Percentiles rank a stretch among this genome's conserved stretches.
Conservation (phyloP, 805 yeast species). For the Myxozyma melibiosi region DNA sequence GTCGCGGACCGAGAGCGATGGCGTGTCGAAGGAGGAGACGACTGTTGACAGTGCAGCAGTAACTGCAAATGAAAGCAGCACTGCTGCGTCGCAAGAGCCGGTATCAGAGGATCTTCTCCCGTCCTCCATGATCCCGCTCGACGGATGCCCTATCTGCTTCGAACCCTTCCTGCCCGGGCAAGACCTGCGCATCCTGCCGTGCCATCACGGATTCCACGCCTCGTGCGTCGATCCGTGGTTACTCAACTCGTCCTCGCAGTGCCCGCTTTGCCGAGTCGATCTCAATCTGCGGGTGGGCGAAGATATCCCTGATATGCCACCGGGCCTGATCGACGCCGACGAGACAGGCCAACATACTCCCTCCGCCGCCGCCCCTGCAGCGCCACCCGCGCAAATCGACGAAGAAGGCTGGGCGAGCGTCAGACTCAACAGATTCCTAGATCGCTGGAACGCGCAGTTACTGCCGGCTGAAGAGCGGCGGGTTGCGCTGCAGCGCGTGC, state of each 20-base stretch:
- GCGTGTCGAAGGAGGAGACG: background rate
- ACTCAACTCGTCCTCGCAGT: slow-evolving; percentile 69
- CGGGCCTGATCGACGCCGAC: slow-evolving; percentile 9
- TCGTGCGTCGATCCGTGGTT: slow-evolving; percentile 85
- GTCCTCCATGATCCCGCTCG: slow-evolving; percentile 20
- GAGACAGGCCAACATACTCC: background rate
- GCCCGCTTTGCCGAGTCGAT: slow-evolving; percentile 83
- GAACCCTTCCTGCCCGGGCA: slow-evolving; percentile 68
- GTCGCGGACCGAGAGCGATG: background rate
- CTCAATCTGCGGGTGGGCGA: slow-evolving; percentile 39
- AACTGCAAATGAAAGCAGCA: background rate
- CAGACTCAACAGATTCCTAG: slow-evolving; percentile 37
- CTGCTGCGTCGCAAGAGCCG: background rate
- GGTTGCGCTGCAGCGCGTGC: slow-evolving; percentile 36
- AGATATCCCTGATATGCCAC: slow-evolving; percentile 28
- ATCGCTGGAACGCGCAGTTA: slow-evolving; percentile 40
- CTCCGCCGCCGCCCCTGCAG: background rate
- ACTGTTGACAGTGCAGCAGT: background rate
- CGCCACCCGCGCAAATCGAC: background rate
- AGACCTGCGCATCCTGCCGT: slow-evolving; percentile 63
- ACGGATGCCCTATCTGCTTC: slow-evolving; percentile 77
- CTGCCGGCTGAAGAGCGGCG: slow-evolving; percentile 39
- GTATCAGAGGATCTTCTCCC: background rate
- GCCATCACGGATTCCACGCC: slow-evolving; percentile 83
- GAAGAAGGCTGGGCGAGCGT: slow-evolving; percentile 21